Conservation (phyloP, 352 stramenopile species). For the Phytopythium cucurbitacearum region DNA sequence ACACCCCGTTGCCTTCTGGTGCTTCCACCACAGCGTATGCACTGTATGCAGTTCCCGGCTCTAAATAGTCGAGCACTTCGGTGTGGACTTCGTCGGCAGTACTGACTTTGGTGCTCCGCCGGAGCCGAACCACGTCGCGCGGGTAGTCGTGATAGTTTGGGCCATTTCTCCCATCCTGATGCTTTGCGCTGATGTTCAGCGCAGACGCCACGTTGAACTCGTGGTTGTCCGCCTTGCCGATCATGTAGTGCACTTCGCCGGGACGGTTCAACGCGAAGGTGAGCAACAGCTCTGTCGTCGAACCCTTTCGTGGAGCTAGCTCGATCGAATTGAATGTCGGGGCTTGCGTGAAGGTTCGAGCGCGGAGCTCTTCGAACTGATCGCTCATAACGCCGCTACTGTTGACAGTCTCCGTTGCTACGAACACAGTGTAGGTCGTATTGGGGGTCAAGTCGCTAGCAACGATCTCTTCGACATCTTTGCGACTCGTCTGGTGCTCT, state of each 20-base stretch:
- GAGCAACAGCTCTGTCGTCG: slow-evolving; percentile 70
- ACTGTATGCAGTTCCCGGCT: slow-evolving; percentile 54
- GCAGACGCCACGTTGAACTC: slow-evolving; percentile 70
- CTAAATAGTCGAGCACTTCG: slow-evolving; percentile 61
- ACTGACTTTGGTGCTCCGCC: slow-evolving; percentile 32
- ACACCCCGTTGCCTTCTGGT: slow-evolving; percentile 48
- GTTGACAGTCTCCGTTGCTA: slow-evolving; percentile 51
- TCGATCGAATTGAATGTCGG: slow-evolving; percentile 42
- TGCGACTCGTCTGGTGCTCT: slow-evolving; percentile 28
- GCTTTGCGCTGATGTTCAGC: slow-evolving; percentile 71
- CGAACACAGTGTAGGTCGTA: slow-evolving; percentile 41
- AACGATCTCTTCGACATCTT: slow-evolving; percentile 40
- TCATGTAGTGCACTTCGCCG: slow-evolving; percentile 74
- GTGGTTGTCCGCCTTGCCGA: slow-evolving; percentile 42
- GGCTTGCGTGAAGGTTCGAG: slow-evolving; percentile 39
- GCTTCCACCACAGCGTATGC: slow-evolving; percentile 60
- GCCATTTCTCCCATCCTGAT: slow-evolving; percentile 1
- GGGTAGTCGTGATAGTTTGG: slow-evolving; percentile 54
- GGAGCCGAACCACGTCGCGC: slow-evolving; percentile 49
- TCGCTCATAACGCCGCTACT: slow-evolving; percentile 58
- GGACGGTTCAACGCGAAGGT: slow-evolving; percentile 47
- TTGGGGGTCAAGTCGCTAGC: slow-evolving; percentile 27
- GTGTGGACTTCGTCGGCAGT: slow-evolving; percentile 25
- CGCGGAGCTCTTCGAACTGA: slow-evolving; percentile 20
- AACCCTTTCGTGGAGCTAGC: slow-evolving; percentile 53